phyloP scores from a whole-genome alignment of 2,329 filamentous ascomycete species.

The Aureobasidium vineae region DNA sequence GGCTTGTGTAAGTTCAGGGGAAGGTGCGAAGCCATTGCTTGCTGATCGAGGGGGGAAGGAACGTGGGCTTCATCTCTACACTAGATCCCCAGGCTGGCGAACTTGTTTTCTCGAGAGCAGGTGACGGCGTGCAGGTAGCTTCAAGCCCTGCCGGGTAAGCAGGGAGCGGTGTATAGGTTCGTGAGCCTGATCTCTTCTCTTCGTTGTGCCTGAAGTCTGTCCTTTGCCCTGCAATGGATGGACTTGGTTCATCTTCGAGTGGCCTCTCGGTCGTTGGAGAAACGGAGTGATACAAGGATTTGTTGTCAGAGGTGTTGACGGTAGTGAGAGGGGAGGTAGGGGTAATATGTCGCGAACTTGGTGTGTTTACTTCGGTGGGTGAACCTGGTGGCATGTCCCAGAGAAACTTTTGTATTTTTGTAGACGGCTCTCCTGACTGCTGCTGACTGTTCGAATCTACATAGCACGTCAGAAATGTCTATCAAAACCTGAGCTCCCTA shows the following conservation, averaged over 20 bases:
- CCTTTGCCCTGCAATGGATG: not conserved
- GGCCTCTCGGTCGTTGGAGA: not conserved
- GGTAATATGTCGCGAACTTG: constrained; percentile 1
- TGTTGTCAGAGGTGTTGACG: not conserved
- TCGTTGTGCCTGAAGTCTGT: not conserved
- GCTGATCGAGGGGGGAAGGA: not conserved
- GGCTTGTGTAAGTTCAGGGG: constrained; percentile 4
- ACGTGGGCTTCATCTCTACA: constrained; percentile 15
- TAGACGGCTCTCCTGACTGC: constrained; percentile 5
- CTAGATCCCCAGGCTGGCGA: constrained; percentile 1
- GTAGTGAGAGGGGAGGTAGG: not conserved
- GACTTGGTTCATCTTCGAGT: not conserved
- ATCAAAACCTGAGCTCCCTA: not conserved
- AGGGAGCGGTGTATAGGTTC: constrained; percentile 9
- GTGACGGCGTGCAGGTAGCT: not conserved
- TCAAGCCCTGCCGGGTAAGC: not conserved
- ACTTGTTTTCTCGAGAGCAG: not conserved
- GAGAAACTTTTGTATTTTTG: constrained; percentile 7
- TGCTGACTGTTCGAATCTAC: constrained; percentile 2
- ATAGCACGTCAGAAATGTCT: not conserved
- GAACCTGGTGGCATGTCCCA: constrained; percentile 6
- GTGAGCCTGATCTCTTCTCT: not conserved
- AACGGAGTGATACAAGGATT: not conserved
- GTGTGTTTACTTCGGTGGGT: constrained; percentile 19
- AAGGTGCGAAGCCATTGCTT: not conserved